These are phyloP conservation scores for Alternaria postmessia DNA, from an alignment of 2,329 filamentous ascomycete genomes.

Conservation along the genomic window DNA sequence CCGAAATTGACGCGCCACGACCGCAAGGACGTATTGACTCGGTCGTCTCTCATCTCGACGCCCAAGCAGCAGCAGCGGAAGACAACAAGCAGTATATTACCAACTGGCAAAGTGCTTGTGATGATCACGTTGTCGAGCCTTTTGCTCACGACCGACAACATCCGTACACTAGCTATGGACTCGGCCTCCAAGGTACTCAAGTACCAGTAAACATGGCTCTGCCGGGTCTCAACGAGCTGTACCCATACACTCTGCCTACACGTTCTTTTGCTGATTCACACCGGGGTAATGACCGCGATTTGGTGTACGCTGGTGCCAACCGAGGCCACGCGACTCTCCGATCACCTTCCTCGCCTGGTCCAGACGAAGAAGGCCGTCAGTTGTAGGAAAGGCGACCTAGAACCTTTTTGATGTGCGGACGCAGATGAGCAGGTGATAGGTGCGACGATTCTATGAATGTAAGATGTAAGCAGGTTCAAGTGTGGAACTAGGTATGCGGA, in stretches of 20 bases:
- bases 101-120: constrained; percentile 6
- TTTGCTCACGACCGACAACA: constrained; percentile 1
- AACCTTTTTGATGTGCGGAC: not conserved
- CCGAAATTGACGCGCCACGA: constrained; percentile 36
- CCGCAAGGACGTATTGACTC: constrained; percentile 35
- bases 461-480: not conserved
- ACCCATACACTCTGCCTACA: not conserved
- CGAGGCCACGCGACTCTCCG: not conserved
- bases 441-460: not conserved
- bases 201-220: constrained; percentile 4
- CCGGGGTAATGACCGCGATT: not conserved
- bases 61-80: constrained; percentile 29
- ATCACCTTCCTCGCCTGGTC: constrained; percentile 1
- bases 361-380: constrained; percentile 2
- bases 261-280: not conserved
- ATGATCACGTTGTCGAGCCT: not conserved
- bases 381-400: not conserved
- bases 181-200: not conserved
- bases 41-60: constrained; percentile 31
- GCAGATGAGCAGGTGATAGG: too few relatives aligned
- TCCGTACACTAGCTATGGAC: not conserved
- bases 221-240: not conserved
- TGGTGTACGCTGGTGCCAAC: not conserved
- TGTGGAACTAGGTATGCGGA: not conserved
- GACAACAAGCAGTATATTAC: constrained; percentile 10